These are phyloP conservation scores for Aspergillus tamarii DNA, from an alignment of 2,329 filamentous ascomycete species.

Conservation along the genomic window DNA sequence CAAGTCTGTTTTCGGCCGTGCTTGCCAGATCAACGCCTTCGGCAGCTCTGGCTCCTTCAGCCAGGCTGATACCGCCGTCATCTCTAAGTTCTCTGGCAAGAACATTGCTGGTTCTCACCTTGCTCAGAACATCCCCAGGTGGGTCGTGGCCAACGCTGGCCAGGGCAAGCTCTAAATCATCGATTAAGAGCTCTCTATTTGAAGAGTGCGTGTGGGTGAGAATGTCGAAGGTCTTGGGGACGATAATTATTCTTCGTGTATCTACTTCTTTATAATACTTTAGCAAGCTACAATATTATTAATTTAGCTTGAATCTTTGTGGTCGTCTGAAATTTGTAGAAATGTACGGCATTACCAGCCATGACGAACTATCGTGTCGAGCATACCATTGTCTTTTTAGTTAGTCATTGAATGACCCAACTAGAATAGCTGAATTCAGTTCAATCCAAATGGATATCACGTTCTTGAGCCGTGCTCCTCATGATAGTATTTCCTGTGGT, in stretches of 20 bases:
- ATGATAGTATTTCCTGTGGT: not conserved
- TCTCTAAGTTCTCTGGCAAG: constrained; percentile 57
- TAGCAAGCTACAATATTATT: not conserved
- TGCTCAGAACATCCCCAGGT: constrained; percentile 39
- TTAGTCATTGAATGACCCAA: not conserved
- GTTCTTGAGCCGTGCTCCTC: too few species aligned
- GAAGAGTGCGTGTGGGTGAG: too few species aligned
- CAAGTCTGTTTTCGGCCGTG: constrained; percentile 50
- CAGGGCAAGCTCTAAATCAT: constrained; percentile 48
- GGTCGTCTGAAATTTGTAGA: not conserved
- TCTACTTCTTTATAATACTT: not conserved
- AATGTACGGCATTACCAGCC: not conserved
- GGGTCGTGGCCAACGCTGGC: constrained; percentile 48
- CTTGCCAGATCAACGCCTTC: constrained; percentile 58
- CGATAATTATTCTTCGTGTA: constrained; percentile 3
- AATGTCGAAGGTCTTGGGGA: not conserved
- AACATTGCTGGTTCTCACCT: constrained; percentile 53
- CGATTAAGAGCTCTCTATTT: too few species aligned
- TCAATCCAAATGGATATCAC: not conserved
- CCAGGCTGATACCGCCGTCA: constrained; percentile 51
- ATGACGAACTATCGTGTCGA: not conserved
- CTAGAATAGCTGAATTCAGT: not conserved
- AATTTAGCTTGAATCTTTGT: not conserved
- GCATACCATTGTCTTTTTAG: not conserved
- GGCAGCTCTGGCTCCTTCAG: constrained; percentile 38